Percentiles rank a stretch among this genome's conserved stretches.
phyloP scores from a whole-genome alignment of 495 filamentous ascomycete species.

The Aspergillus heteromorphus region DNA sequence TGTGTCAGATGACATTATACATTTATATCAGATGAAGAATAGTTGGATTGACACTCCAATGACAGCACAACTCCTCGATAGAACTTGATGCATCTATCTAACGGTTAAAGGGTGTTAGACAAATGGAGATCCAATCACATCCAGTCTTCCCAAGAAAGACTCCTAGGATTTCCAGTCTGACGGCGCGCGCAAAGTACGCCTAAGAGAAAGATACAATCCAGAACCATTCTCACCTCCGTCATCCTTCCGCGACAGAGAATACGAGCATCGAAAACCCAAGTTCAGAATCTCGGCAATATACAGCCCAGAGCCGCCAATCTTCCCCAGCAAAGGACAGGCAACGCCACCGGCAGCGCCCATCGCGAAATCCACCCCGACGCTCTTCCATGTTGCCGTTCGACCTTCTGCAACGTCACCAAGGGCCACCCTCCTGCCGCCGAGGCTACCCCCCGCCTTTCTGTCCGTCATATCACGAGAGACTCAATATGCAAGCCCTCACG shows the following conservation, averaged over 20 bases:
- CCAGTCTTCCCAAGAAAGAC: neutral
- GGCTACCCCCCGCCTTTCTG: neutral
- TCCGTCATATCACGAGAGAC: constrained; percentile 14
- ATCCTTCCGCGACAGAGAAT: neutral
- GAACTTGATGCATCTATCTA: too few species aligned
- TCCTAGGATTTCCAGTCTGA: neutral
- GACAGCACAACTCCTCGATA: too few species aligned
- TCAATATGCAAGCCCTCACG: constrained; percentile 17
- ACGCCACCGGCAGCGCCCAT: neutral
- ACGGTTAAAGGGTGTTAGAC: too few species aligned
- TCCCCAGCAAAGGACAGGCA: neutral
- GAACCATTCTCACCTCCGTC: neutral
- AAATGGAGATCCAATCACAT: neutral
- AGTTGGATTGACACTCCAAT: too few species aligned
- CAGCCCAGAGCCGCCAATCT: constrained; percentile 1
- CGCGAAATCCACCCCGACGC: neutral
- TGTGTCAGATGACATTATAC: too few species aligned
- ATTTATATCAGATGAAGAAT: too few species aligned
- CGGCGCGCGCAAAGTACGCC: neutral
- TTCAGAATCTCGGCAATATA: neutral
- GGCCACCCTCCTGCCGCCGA: neutral
- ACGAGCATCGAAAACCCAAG: neutral
- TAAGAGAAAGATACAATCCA: neutral
- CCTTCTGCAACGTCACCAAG: neutral
- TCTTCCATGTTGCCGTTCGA: neutral